Conservation (phyloP, 1,284 basidiomycete genomes). For the Ustilago vetiveriae region DNA sequence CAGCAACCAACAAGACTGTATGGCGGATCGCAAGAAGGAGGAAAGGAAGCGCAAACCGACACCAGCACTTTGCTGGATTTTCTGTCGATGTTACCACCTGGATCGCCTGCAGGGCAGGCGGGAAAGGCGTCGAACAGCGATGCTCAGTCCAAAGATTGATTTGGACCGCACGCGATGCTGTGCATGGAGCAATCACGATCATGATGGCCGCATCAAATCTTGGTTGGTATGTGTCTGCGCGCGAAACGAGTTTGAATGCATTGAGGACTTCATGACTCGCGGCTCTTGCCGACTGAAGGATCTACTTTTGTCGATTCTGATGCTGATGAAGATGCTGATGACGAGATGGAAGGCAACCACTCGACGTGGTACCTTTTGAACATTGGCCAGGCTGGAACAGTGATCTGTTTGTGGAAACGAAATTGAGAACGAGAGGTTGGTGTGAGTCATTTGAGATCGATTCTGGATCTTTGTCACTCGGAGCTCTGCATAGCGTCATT, state of each 20-base stretch:
- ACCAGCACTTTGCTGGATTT: slow-evolving; percentile 29
- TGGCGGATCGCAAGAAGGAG: background rate
- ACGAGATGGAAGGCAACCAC: slow-evolving; percentile 24
- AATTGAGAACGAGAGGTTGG: background rate
- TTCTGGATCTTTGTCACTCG: too few species aligned
- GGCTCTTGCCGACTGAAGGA: too few species aligned
- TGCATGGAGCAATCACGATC: too few species aligned
- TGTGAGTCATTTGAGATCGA: background rate
- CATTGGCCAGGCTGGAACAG: slow-evolving; percentile 42
- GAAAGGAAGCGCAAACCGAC: slow-evolving; percentile 2
- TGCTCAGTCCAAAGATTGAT: background rate
- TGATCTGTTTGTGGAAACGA: slow-evolving; percentile 10
- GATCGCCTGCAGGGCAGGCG: background rate
- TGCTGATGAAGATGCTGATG: background rate
- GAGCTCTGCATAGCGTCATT: too few species aligned
- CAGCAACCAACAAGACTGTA: too few species aligned
- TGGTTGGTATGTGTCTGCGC: too few species aligned
- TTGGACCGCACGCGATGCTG: background rate
- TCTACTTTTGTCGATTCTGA: too few species aligned
- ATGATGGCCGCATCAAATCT: too few species aligned
- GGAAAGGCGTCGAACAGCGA: background rate
- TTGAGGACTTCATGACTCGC: too few species aligned
- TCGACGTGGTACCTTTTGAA: slow-evolving; percentile 40
- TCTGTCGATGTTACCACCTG: slow-evolving; percentile 24
- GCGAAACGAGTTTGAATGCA: too few species aligned